A percentile compares a stretch with the other conserved stretches of the same genome.
These are phyloP conservation scores for Coemansia sp. DNA, from an alignment of 192 early-diverging fungal genomes.

Conservation along the genomic window DNA sequence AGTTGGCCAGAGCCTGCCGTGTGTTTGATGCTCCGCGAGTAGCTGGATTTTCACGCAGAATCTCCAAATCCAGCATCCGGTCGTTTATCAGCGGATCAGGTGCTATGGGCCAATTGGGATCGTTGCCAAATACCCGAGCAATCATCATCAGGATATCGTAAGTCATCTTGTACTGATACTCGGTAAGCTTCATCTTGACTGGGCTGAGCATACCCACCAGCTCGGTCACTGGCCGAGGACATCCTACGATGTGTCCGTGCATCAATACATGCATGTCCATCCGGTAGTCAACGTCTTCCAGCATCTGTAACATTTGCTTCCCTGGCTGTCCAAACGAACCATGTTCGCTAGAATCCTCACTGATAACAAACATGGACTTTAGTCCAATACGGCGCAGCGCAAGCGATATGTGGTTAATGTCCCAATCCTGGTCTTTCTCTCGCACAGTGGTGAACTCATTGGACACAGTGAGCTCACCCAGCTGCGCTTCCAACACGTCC, in stretches of 20 bases:
- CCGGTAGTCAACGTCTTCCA: conserved; percentile 75
- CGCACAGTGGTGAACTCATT: conserved; percentile 68
- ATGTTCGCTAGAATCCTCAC: conserved; percentile 47
- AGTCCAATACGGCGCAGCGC: conserved; percentile 60
- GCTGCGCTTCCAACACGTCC: conserved; percentile 72
- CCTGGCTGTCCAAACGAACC: conserved; percentile 45
- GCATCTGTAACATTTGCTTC: conserved; percentile 63
- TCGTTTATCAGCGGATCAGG: conserved; percentile 32
- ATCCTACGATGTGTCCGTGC: conserved; percentile 55
- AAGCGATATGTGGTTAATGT: conserved; percentile 63
- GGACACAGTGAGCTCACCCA: conserved; percentile 81
- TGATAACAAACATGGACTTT: conserved; percentile 55
- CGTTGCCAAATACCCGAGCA: conserved; percentile 37
- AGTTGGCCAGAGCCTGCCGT: conserved; percentile 43
- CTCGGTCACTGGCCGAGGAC: conserved; percentile 59
- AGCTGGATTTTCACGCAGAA: conserved; percentile 47
- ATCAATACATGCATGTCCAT: conserved; percentile 67
- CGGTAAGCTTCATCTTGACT: conserved; percentile 73
- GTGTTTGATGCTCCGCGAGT: conserved; percentile 23
- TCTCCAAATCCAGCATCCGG: conserved; percentile 22
- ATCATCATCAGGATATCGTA: conserved; percentile 56
- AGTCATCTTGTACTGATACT: conserved; percentile 80
- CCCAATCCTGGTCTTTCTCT: conserved; percentile 49
- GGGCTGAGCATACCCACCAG: conserved; percentile 68
- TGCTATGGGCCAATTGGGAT: conserved; percentile 19